A percentile compares a stretch with the other conserved stretches of the same genome.
Conservation (phyloP, 2,329 filamentous ascomycete genomes). For the Chalara sp. region DNA sequence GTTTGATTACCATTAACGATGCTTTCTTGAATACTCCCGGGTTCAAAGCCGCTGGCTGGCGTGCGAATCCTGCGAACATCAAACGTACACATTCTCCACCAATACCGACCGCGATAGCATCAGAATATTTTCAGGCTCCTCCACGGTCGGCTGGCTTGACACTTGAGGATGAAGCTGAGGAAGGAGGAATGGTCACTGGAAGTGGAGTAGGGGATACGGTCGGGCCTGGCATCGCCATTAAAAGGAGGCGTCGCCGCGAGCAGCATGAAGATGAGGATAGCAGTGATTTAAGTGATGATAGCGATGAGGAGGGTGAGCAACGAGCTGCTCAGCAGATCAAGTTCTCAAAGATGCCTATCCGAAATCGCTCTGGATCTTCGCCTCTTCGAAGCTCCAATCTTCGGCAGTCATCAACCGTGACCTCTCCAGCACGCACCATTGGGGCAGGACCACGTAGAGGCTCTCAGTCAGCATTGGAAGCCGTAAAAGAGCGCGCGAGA, state of each 20-base stretch:
- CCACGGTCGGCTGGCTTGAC: conserved; percentile 50
- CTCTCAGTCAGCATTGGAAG: conserved; percentile 65
- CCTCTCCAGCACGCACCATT: conserved; percentile 56
- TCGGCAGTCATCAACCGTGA: conserved; percentile 58
- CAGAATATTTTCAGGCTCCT: conserved; percentile 77
- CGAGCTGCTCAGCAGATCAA: conserved; percentile 83
- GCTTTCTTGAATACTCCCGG: conserved; percentile 71
- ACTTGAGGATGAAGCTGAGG: conserved; percentile 60
- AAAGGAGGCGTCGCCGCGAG: conserved; percentile 60
- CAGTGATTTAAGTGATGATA: conserved; percentile 78
- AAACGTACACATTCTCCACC: conserved; percentile 82
- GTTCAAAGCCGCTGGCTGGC: conserved; percentile 80
- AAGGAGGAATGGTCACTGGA: conserved; percentile 61
- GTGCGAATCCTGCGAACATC: conserved; percentile 63
- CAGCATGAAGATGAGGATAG: conserved; percentile 75
- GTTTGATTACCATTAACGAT: conserved; percentile 75
- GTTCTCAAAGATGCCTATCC: conserved; percentile 91
- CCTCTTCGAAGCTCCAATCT: conserved; percentile 65
- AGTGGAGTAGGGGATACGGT: conserved; percentile 60
- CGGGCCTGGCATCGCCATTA: conserved; percentile 59
- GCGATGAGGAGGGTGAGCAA: conserved; percentile 69
- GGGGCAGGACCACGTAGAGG: conserved; percentile 47
- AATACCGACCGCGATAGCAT: conserved; percentile 74
- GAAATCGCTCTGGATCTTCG: conserved; percentile 80
- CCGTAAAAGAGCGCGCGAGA: conserved; percentile 61